Conservation (phyloP, 139 green algal genomes). For the Micromonas commoda region DNA sequence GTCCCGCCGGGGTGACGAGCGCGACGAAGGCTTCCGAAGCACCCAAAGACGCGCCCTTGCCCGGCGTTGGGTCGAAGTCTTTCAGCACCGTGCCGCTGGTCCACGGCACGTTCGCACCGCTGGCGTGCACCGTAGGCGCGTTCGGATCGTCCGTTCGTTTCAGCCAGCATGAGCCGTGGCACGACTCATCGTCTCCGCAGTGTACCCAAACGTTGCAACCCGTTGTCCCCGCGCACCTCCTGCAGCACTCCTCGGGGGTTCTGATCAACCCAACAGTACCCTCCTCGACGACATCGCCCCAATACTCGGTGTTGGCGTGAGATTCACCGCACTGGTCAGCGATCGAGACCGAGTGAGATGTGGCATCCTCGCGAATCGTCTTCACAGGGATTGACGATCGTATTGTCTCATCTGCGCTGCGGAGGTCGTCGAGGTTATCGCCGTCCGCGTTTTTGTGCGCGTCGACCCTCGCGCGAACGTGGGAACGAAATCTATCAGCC, state of each 20-base stretch:
- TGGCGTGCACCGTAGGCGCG: neutral
- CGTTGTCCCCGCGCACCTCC: conserved; percentile 2
- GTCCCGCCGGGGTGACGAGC: conserved; percentile 9
- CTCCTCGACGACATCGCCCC: conserved; percentile 21
- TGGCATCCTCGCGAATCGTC: too few relatives aligned
- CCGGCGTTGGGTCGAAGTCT: neutral
- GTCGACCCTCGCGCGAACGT: too few relatives aligned
- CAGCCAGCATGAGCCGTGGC: conserved; percentile 28
- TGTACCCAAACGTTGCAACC: conserved; percentile 36
- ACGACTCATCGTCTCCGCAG: neutral
- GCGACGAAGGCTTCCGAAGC: neutral
- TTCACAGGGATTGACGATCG: too few relatives aligned
- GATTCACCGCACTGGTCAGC: too few relatives aligned
- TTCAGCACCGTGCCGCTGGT: conserved; percentile 18
- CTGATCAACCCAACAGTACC: neutral
- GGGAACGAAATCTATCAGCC: too few relatives aligned
- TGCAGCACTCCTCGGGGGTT: conserved; percentile 22
- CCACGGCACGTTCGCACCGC: conserved; percentile 25
- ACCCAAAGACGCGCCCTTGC: neutral
- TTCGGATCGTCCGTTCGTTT: conserved; percentile 14
- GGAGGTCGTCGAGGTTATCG: too few relatives aligned
- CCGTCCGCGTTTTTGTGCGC: too few relatives aligned
- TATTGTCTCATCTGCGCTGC: too few relatives aligned
- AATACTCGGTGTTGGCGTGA: conserved; percentile 27
- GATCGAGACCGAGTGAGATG: too few relatives aligned